Conservation (phyloP, 495 filamentous ascomycete species). For the Penicillium cosmopolitanum region DNA sequence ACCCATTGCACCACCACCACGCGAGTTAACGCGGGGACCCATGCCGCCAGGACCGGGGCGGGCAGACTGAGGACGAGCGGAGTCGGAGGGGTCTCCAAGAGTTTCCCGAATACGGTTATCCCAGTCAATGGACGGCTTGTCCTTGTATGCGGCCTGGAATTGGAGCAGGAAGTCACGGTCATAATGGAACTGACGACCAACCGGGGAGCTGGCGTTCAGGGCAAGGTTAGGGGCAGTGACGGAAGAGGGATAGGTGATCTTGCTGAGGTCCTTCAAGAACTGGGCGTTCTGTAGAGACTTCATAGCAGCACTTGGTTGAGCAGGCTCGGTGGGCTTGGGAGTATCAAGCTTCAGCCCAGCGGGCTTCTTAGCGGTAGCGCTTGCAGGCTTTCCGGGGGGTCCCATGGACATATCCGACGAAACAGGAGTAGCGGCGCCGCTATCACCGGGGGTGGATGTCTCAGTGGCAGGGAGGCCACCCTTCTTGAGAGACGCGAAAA, state of each 20-base stretch:
- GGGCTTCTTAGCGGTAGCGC: slow-evolving; percentile 70
- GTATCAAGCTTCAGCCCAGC: slow-evolving; percentile 82
- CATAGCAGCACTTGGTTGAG: slow-evolving; percentile 88
- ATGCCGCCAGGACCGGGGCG: slow-evolving; percentile 62
- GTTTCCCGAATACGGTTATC: slow-evolving; percentile 80
- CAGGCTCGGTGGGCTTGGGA: slow-evolving; percentile 78
- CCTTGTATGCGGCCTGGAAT: slow-evolving; percentile 91
- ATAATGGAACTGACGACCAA: slow-evolving; percentile 88
- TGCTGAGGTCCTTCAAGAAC: slow-evolving; percentile 71
- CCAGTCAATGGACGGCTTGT: slow-evolving; percentile 94
- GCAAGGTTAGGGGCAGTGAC: slow-evolving; percentile 89
- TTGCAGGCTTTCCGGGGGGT: slow-evolving; percentile 57
- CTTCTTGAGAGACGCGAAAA: slow-evolving; percentile 63
- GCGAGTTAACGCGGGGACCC: slow-evolving; percentile 42
- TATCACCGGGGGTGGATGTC: slow-evolving; percentile 53
- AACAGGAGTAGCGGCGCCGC: slow-evolving; percentile 58
- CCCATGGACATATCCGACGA: slow-evolving; percentile 52
- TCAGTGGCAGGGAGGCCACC: slow-evolving; percentile 50
- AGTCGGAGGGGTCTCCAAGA: slow-evolving; percentile 74
- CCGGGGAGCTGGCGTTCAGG: slow-evolving; percentile 73
- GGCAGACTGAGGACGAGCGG: slow-evolving; percentile 70
- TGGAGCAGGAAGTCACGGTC: slow-evolving; percentile 96
- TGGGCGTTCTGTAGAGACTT: slow-evolving; percentile 88
- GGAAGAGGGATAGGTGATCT: slow-evolving; percentile 73
- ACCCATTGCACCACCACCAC: slow-evolving; percentile 23